A percentile compares a stretch with the other conserved stretches of the same genome.
phyloP scores from a whole-genome alignment of 164 flowering plant species.

The Nelumbo lutea region DNA sequence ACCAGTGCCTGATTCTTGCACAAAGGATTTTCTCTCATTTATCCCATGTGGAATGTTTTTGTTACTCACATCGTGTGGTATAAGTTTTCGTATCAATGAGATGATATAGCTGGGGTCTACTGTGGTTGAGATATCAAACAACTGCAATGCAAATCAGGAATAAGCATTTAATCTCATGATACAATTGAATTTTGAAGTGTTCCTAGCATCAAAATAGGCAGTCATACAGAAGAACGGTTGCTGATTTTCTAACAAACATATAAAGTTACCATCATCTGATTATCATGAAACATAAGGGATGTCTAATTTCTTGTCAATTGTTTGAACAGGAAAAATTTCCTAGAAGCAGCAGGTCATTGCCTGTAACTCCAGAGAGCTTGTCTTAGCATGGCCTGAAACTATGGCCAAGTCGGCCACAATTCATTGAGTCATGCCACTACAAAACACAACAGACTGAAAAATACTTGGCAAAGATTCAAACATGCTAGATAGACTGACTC shows the following conservation, averaged over 20 bases:
- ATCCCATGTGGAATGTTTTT: constrained; percentile 11
- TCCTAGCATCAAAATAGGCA: neutral
- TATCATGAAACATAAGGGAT: neutral
- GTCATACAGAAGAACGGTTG: neutral
- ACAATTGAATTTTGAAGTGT: neutral
- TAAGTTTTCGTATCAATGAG: constrained; percentile 70
- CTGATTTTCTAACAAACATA: neutral
- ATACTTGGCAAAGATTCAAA: too few relatives aligned
- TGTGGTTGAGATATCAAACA: constrained; percentile 73
- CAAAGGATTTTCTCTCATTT: constrained; percentile 9
- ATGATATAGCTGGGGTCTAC: constrained; percentile 91
- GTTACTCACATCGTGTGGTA: constrained; percentile 35
- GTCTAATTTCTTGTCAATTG: neutral
- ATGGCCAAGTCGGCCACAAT: too few relatives aligned
- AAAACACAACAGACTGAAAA: too few relatives aligned
- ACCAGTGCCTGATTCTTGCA: constrained; percentile 14
- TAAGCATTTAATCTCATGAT: neutral
- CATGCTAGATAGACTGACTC: too few relatives aligned
- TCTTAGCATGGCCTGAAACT: too few relatives aligned
- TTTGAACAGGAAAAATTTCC: too few relatives aligned
- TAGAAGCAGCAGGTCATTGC: too few relatives aligned
- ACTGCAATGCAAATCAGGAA: constrained; percentile 36
- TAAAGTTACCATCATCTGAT: neutral
- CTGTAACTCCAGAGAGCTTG: too few relatives aligned
- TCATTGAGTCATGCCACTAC: too few relatives aligned